Base-by-base conservation (phyloP, 208 protist genomes). In the Leishmania braziliensis region DNA sequence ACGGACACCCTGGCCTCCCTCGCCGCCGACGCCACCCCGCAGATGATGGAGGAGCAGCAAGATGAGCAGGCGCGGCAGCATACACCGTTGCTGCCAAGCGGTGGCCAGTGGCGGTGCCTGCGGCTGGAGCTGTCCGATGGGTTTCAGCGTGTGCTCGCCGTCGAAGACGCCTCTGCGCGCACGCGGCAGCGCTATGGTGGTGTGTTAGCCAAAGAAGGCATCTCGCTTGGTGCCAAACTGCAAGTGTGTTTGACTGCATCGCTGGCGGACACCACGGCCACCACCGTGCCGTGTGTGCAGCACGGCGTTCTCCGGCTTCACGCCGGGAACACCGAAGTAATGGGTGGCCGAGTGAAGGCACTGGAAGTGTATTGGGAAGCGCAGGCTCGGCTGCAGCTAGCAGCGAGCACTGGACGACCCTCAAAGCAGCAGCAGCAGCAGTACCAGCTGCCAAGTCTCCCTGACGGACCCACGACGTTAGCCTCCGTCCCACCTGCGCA, bases 141-240 rank as follows among this genome's bases (percentile, higher is more conserved):
- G n/a, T 95, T 92, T 56, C 89, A 88, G n/a, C 90, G 91, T 43
- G 62, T 93, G 3, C 70, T 94, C 51, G 93, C 91, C 4, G 63
- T 96, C 5, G 91, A 95, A 77, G 87, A 91, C 58, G 72, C 63
- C 65, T 75, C 73, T 23, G 65, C 62, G 20, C 46, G 76, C 23
- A 60, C 77, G 33, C 82, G 70, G 5, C 82, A 84, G 71, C 76
- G n/a, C n/a, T 73, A 66, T 53, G 75, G 81, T 23, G 75, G 54
- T 29, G 50, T 81, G 39, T 75, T 85, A 43, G 90, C 90, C 2
- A 82, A 82, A 3, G 81, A 79, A 36, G 93, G 93, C 5, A 68
- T 96, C 16, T 75, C 85, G 23, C 89, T 90, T 33, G 93, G 93
- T 6, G 83, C 83, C 8, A 96, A 96, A 78, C 54, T 96, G 58